A percentile compares a stretch with the other conserved stretches of the same genome.
Evolutionary conservation across 1,284 basidiomycete species (phyloP).

Genomic region (Melampsora abietis-canadensis): DNA sequence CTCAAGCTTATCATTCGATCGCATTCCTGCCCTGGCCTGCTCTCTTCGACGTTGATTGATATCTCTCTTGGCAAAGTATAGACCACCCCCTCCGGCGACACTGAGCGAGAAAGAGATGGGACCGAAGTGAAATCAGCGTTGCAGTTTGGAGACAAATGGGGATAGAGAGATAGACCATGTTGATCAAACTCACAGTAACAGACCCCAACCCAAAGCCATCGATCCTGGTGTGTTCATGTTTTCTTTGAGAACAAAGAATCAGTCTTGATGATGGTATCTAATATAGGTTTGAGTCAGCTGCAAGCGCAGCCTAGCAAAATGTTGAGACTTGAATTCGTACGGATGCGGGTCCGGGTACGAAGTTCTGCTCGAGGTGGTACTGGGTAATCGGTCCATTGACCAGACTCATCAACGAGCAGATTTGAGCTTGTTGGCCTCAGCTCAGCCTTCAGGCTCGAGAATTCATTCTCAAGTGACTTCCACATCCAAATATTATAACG

Average conservation of each 20-base stretch:
- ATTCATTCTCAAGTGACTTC: too few species aligned
- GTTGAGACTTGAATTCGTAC: too few species aligned
- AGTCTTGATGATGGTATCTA: neutral
- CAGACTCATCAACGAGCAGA: too few species aligned
- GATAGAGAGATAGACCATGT: constrained; percentile 3
- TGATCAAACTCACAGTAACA: constrained; percentile 15
- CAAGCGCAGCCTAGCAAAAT: too few species aligned
- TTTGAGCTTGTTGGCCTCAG: too few species aligned
- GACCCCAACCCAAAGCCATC: constrained; percentile 42
- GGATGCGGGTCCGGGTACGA: too few species aligned
- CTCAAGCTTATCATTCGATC: constrained; percentile 55
- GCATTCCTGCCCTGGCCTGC: constrained; percentile 52
- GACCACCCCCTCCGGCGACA: constrained; percentile 50
- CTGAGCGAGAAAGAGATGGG: constrained; percentile 50
- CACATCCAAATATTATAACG: too few species aligned
- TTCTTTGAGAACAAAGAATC: neutral
- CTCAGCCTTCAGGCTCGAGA: too few species aligned
- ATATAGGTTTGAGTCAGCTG: too few species aligned
- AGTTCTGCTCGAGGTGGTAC: too few species aligned
- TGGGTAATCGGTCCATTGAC: too few species aligned
- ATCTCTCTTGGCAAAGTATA: constrained; percentile 53
- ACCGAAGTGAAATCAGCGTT: neutral
- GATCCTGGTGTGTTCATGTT: constrained; percentile 42
- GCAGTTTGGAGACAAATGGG: neutral
- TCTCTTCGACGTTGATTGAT: constrained; percentile 56